phyloP scores from a whole-genome alignment of 1,139 yeast species.

The Diutina sp. region DNA sequence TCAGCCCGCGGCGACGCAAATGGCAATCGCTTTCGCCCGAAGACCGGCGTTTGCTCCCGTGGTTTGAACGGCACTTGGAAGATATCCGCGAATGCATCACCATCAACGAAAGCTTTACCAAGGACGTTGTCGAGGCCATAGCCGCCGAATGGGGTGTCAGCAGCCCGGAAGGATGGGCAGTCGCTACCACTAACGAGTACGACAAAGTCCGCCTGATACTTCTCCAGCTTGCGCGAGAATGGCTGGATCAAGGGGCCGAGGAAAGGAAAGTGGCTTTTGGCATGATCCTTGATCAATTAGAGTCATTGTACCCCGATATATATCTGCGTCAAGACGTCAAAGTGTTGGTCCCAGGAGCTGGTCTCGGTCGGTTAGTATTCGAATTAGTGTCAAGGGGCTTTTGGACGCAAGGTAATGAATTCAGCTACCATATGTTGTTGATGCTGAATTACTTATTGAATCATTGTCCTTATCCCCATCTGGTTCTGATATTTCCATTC shows the following conservation, averaged over 20 bases:
- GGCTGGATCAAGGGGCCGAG: constrained; percentile 49
- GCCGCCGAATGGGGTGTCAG: constrained; percentile 42
- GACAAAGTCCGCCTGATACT: constrained; percentile 54
- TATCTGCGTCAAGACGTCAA: constrained; percentile 11
- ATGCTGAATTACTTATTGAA: constrained; percentile 56
- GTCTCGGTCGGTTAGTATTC: constrained; percentile 66
- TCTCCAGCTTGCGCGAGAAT: constrained; percentile 60
- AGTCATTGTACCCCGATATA: constrained; percentile 26
- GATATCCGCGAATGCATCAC: constrained; percentile 33
- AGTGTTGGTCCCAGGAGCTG: constrained; percentile 76
- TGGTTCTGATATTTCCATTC: constrained; percentile 37
- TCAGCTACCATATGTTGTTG: constrained; percentile 69
- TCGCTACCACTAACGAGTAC: constrained; percentile 30
- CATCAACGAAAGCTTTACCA: constrained; percentile 36
- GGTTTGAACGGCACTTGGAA: constrained; percentile 36
- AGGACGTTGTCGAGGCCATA: constrained; percentile 31
- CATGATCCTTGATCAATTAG: constrained; percentile 32
- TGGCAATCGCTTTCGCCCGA: constrained; percentile 17
- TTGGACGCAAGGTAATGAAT: constrained; percentile 75
- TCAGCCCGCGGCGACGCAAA: constrained; percentile 22
- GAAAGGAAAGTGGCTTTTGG: constrained; percentile 42
- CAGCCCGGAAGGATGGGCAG: constrained; percentile 25
- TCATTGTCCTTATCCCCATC: constrained; percentile 25
- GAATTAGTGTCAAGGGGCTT: constrained; percentile 62
- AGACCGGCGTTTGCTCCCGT: constrained; percentile 34